Percentiles rank a stretch among this genome's conserved stretches.
phyloP scores from a whole-genome alignment of 306 rosid species.

The Dryas octopetala region DNA sequence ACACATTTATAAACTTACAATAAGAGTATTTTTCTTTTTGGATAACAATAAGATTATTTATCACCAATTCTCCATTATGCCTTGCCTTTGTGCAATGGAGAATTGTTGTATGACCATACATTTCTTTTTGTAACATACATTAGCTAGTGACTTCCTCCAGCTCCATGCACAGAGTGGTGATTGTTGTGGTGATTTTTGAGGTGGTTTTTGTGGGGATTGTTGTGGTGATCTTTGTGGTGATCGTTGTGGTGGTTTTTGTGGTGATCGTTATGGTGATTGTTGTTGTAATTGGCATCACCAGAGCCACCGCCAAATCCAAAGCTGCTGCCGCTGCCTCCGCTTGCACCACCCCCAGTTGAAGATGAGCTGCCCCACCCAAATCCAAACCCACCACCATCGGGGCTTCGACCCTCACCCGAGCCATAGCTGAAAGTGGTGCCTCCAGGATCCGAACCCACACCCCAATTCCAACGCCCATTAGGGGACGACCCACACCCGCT shows the following conservation, averaged over 20 bases:
- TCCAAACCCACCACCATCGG: neutral
- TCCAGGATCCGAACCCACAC: neutral
- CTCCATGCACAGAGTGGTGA: neutral
- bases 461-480: constrained; percentile 8
- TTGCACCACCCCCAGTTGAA: constrained; percentile 2
- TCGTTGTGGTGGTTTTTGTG: too few relatives aligned
- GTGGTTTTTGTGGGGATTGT: neutral
- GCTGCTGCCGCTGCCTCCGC: neutral
- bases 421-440: constrained; percentile 2
- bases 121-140: too few relatives aligned
- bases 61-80: too few relatives aligned
- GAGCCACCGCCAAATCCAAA: neutral
- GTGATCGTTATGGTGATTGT: too few relatives aligned
- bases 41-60: too few relatives aligned
- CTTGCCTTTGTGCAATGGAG: too few relatives aligned
- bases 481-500: neutral
- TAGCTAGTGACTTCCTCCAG: neutral
- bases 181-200: neutral
- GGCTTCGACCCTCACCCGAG: neutral
- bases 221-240: too few relatives aligned
- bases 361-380: constrained; percentile 9
- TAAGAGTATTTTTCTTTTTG: too few relatives aligned
- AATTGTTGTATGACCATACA: too few relatives aligned
- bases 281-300: too few relatives aligned
- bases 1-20: too few relatives aligned